Conservation (phyloP, 2,329 filamentous ascomycete species). For the Penicillium sp. region DNA sequence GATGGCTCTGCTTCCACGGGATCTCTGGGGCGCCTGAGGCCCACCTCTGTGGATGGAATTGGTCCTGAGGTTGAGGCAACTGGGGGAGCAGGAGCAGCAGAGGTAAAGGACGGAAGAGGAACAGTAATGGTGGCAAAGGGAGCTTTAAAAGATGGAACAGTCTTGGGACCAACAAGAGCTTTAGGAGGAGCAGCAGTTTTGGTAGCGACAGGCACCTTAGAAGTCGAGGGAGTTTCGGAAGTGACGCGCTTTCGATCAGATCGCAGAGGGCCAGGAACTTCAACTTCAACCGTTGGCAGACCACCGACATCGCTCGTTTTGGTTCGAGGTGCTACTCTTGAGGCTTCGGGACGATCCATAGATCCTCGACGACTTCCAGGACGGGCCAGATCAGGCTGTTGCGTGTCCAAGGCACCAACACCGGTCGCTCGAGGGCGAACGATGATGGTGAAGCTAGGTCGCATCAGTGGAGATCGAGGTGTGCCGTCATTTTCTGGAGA, state of each 20-base stretch:
- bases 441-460: slow-evolving; percentile 4
- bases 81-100: background rate
- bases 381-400: background rate
- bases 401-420: background rate
- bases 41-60: background rate
- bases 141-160: too few relatives aligned
- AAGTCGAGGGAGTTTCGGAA: background rate
- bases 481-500: background rate
- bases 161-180: too few relatives aligned
- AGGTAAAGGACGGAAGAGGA: background rate
- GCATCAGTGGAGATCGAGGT: background rate
- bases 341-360: background rate
- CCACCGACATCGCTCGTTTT: background rate
- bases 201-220: too few relatives aligned
- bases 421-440: background rate
- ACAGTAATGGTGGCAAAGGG: background rate
- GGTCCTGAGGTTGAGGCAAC: background rate
- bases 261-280: background rate
- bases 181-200: too few relatives aligned
- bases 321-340: background rate
- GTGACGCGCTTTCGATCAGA: background rate
- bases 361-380: background rate
- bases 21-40: background rate
- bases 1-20: background rate
- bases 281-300: background rate